Base-by-base conservation (phyloP, 1,284 basidiomycete species). In the Bondarzewia mesenterica region DNA sequence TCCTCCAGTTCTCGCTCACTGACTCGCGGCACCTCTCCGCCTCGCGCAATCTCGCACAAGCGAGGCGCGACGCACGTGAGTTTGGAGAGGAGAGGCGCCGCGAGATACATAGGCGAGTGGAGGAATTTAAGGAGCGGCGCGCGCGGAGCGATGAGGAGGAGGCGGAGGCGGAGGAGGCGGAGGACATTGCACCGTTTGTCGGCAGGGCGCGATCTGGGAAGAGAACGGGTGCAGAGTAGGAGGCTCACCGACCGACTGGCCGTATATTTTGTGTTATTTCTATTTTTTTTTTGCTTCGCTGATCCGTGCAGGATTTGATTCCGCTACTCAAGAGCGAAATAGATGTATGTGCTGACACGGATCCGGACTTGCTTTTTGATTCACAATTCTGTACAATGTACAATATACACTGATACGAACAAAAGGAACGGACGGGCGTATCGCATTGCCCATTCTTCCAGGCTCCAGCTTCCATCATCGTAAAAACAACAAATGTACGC, bases 31-130 rank as follows among this genome's bases (percentile, higher is more conserved):
- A 74, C 32, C 47, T 50, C 16, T 56, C 59, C 3, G 73, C 74
- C 0, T 62, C 70, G 16, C 59, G 61, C 10, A 73, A 73, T 54
- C 64, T 76, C 6, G 64, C 71, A 0, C 62, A 66, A 43, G 73
- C 73, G 4, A 60, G 72, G 14, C 56, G 57, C 14, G 73, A 72
- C 16, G 73, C 70, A 12, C 60, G 65, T 27, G 60, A 67, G 46
- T 61, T 62, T 54, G 73, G 74, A 1, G 54, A 59, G 39, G 67
- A 71, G 50, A 58, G 70, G 16, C 61, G 74, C 16, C 53, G 52
- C 49, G 63, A 65, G 49, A 74, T 77, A 50, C 60, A 63, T 15
- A 59, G 61, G 43, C 63, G 63, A 2, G 69, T 75, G 15, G 58
- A 58, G 39, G 66, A 63, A 53, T 54, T 40, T 4, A 40, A 40